Evolutionary conservation across 306 rosid genomes (phyloP).

Genomic region (Dryas drummondii): DNA sequence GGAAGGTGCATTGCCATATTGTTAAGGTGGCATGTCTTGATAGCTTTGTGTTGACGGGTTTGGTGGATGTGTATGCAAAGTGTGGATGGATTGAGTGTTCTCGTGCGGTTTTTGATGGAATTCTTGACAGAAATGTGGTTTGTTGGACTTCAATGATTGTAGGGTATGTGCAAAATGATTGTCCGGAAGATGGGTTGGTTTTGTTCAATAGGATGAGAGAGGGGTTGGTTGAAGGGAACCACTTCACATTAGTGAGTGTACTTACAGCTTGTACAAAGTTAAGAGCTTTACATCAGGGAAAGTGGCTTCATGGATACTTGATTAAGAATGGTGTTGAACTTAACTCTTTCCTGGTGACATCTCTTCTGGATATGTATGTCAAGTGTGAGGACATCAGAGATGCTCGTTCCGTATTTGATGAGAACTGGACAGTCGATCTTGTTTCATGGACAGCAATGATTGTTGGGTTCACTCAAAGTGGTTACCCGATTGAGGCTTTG

Average conservation of each 20-base stretch:
- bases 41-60: slow-evolving; percentile 48
- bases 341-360: slow-evolving; percentile 43
- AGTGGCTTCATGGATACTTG: slow-evolving; percentile 66
- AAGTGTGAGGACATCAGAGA: slow-evolving; percentile 61
- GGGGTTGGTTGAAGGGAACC: slow-evolving; percentile 52
- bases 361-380: slow-evolving; percentile 65
- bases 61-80: slow-evolving; percentile 56
- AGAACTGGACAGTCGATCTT: slow-evolving; percentile 38
- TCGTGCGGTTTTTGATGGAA: slow-evolving; percentile 46
- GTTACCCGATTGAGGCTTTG: slow-evolving; percentile 50
- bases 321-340: slow-evolving; percentile 47
- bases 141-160: slow-evolving; percentile 79
- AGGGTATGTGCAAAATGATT: slow-evolving; percentile 71
- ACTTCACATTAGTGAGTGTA: slow-evolving; percentile 56
- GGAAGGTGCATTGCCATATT: slow-evolving; percentile 53
- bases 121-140: slow-evolving; percentile 49
- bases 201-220: slow-evolving; percentile 68
- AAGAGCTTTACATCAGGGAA: slow-evolving; percentile 66
- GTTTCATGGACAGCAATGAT: slow-evolving; percentile 89
- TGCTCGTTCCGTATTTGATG: slow-evolving; percentile 62
- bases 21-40: slow-evolving; percentile 47
- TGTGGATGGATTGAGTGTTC: slow-evolving; percentile 42
- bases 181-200: slow-evolving; percentile 48
- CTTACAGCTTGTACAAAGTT: slow-evolving; percentile 53
- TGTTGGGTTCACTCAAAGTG: slow-evolving; percentile 65